Conservation (phyloP, 2,329 filamentous ascomycete species). For the Ascochyta koolunga region DNA sequence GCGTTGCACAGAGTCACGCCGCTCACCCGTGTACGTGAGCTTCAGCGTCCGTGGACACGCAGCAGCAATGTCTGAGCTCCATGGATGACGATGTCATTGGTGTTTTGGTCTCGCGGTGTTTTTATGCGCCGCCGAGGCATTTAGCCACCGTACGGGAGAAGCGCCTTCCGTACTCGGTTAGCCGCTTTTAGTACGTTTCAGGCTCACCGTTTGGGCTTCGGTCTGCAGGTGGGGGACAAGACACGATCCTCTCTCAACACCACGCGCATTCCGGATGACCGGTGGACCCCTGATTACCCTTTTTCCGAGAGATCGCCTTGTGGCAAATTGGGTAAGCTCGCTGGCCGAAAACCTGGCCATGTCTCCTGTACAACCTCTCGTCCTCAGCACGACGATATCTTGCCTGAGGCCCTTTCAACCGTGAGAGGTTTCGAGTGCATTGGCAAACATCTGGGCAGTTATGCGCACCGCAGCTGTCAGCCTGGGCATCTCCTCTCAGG, state of each 20-base stretch:
- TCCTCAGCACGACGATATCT: background rate
- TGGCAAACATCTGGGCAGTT: conserved; percentile 10
- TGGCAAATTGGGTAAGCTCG: conserved; percentile 3
- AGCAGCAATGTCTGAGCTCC: conserved; percentile 7
- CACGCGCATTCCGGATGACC: conserved; percentile 15
- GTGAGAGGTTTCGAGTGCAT: conserved; percentile 8
- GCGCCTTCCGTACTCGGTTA: conserved; percentile 15
- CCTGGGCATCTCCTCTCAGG: background rate
- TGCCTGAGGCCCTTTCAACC: conserved; percentile 9
- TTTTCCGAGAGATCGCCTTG: conserved; percentile 10
- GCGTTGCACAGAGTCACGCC: conserved; percentile 7
- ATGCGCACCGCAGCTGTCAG: conserved; percentile 4
- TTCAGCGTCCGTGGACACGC: conserved; percentile 4
- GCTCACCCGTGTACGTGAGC: conserved; percentile 1
- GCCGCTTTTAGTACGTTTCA: conserved; percentile 8
- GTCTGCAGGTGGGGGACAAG: background rate
- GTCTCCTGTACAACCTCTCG: background rate
- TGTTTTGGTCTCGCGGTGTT: conserved; percentile 22
- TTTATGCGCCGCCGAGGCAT: conserved; percentile 16
- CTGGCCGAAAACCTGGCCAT: background rate
- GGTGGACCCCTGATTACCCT: conserved; percentile 12
- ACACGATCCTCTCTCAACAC: conserved; percentile 17
- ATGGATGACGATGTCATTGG: conserved; percentile 15
- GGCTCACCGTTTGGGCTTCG: background rate
- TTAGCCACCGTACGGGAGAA: conserved; percentile 7